A percentile compares a stretch with the other conserved stretches of the same genome.
Conservation (phyloP, 2,329 filamentous ascomycete species). For the Neonectria faginata region DNA sequence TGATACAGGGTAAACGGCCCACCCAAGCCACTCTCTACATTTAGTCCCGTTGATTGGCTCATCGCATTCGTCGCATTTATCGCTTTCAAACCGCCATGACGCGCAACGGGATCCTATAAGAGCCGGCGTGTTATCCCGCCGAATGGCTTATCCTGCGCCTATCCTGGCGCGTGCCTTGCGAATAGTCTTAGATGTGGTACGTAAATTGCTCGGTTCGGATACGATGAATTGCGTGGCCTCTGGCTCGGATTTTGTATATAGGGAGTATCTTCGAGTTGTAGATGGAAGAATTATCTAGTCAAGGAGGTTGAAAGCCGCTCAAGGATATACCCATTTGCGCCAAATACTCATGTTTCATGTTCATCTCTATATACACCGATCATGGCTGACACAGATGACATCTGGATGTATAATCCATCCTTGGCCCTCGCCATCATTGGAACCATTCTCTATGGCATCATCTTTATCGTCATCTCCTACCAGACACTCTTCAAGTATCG, state of each 20-base stretch:
- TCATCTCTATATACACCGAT: not conserved
- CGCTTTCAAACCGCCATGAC: conserved; percentile 34
- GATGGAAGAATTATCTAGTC: not conserved
- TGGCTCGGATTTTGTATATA: conserved; percentile 9
- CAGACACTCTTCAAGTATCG: conserved; percentile 56
- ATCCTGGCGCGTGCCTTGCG: no score
- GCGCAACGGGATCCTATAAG: conserved; percentile 23
- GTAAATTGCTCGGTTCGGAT: conserved; percentile 24
- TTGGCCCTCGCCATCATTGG: conserved; percentile 56
- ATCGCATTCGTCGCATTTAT: conserved; percentile 43
- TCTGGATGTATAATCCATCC: conserved; percentile 61
- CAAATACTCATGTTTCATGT: not conserved
- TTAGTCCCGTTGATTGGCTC: conserved; percentile 28
- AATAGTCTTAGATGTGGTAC: no score
- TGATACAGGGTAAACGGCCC: not conserved
- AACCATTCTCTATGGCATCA: conserved; percentile 54
- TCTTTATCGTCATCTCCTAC: conserved; percentile 53
- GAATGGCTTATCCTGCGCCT: not conserved
- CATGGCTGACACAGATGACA: conserved; percentile 44
- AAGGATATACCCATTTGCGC: not conserved
- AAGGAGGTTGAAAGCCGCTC: not conserved
- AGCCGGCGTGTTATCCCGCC: conserved; percentile 15
- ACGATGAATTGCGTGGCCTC: conserved; percentile 16
- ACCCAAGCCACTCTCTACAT: not conserved
- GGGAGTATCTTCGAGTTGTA: not conserved